Conservation (phyloP, 371 early-diverging fungal genomes). For the Mortierella sp. region DNA sequence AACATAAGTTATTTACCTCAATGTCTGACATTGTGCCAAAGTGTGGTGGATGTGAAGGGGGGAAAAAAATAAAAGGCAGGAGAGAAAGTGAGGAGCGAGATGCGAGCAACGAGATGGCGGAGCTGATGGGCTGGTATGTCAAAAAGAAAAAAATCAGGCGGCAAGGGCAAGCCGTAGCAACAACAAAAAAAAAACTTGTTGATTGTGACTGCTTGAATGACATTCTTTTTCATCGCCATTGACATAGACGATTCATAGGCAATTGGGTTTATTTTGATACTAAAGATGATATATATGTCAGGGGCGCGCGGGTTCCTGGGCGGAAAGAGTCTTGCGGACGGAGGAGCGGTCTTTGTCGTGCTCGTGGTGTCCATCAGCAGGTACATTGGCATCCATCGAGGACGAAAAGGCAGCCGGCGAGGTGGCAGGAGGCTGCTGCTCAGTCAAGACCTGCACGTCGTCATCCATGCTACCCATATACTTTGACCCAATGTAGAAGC, state of each 20-base stretch:
- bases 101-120: not conserved
- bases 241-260: not conserved
- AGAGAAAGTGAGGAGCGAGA: not conserved
- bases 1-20: slow-evolving; percentile 23
- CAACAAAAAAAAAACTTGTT: slow-evolving; percentile 5
- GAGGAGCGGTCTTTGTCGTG: not conserved
- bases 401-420: not conserved
- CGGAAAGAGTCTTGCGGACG: not conserved
- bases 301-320: not conserved
- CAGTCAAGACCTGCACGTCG: slow-evolving; percentile 18
- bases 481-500: slow-evolving; percentile 38
- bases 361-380: not conserved
- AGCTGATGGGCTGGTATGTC: not conserved
- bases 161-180: not conserved
- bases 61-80: not conserved
- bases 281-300: not conserved
- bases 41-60: not conserved
- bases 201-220: slow-evolving; percentile 13
- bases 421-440: not conserved
- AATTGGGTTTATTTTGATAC: not conserved
- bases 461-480: slow-evolving; percentile 46
- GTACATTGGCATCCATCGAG: not conserved
- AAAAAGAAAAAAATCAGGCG: not conserved
- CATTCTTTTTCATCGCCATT: not conserved
- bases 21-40: slow-evolving; percentile 22